Evolutionary conservation across 495 filamentous ascomycete species (phyloP).

Genomic region (Acidomyces sp.): DNA sequence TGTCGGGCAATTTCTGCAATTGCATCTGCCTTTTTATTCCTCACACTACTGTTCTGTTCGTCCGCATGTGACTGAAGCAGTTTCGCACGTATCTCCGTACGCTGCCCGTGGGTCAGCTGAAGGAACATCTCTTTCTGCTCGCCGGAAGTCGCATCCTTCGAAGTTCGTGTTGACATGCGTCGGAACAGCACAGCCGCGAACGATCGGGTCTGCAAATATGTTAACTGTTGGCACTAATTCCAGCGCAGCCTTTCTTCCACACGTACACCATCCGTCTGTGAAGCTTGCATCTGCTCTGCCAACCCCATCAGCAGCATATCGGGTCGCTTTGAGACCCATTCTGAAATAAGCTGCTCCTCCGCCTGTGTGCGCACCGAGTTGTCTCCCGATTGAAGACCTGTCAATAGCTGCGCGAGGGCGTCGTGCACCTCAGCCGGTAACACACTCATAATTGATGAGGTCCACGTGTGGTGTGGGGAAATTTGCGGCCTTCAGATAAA

Average conservation of each 20-base stretch:
- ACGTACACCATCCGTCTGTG: slow-evolving; percentile 56
- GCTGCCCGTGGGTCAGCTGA: slow-evolving; percentile 55
- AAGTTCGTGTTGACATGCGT: slow-evolving; percentile 75
- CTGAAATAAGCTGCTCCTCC: slow-evolving; percentile 76
- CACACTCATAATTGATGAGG: too few species aligned
- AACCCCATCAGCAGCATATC: slow-evolving; percentile 85
- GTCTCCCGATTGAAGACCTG: slow-evolving; percentile 77
- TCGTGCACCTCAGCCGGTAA: slow-evolving; percentile 68
- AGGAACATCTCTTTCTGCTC: slow-evolving; percentile 72
- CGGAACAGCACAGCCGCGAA: slow-evolving; percentile 93
- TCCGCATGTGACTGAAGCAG: slow-evolving; percentile 59
- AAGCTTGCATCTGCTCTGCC: slow-evolving; percentile 73
- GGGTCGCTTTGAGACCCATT: slow-evolving; percentile 70
- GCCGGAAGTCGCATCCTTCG: slow-evolving; percentile 56
- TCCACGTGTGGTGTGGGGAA: too few species aligned
- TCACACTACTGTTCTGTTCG: slow-evolving; percentile 56
- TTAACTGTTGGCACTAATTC: neutral
- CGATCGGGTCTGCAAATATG: slow-evolving; percentile 51
- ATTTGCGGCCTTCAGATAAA: too few species aligned
- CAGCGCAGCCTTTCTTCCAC: slow-evolving; percentile 1
- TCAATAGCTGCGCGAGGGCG: slow-evolving; percentile 72
- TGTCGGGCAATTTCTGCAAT: slow-evolving; percentile 90
- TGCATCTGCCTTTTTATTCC: slow-evolving; percentile 93
- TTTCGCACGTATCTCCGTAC: slow-evolving; percentile 63
- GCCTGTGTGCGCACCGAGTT: slow-evolving; percentile 72